Conservation (phyloP, 306 rosid species). For the Styphnolobium japonicum region DNA sequence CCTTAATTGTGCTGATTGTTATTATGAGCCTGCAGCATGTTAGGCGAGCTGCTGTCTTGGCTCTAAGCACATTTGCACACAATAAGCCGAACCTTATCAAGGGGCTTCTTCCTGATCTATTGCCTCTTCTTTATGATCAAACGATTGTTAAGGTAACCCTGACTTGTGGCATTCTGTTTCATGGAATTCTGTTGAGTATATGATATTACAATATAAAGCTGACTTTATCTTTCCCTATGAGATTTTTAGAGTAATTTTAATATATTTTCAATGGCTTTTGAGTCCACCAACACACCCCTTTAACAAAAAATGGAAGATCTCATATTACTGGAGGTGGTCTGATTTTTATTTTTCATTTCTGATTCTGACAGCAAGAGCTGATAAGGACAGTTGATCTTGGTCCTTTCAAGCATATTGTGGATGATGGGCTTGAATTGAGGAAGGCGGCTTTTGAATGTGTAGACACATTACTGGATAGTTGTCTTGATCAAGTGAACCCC, state of each 20-base stretch:
- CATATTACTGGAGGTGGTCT: slow-evolving; percentile 2
- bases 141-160: slow-evolving; percentile 85
- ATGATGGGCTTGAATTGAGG: slow-evolving; percentile 99
- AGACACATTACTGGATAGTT: slow-evolving; percentile 93
- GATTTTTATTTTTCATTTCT: slow-evolving; percentile 26
- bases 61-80: slow-evolving; percentile 96
- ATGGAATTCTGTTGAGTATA: neutral
- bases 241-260: neutral
- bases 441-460: slow-evolving; percentile 99
- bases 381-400: slow-evolving; percentile 98
- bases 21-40: slow-evolving; percentile 71
- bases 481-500: slow-evolving; percentile 99
- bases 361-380: slow-evolving; percentile 83
- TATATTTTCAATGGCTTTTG: neutral
- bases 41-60: slow-evolving; percentile 99
- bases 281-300: neutral
- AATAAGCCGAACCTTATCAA: slow-evolving; percentile 93
- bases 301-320: neutral
- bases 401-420: slow-evolving; percentile 98
- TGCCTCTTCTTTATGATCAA: slow-evolving; percentile 99
- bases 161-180: neutral
- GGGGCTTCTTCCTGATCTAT: slow-evolving; percentile 90
- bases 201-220: too few species aligned
- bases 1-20: slow-evolving; percentile 32
- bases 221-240: neutral